These are phyloP conservation scores for Candida loeiensis DNA, from an alignment of 805 yeast species.

Conservation along the genomic window DNA sequence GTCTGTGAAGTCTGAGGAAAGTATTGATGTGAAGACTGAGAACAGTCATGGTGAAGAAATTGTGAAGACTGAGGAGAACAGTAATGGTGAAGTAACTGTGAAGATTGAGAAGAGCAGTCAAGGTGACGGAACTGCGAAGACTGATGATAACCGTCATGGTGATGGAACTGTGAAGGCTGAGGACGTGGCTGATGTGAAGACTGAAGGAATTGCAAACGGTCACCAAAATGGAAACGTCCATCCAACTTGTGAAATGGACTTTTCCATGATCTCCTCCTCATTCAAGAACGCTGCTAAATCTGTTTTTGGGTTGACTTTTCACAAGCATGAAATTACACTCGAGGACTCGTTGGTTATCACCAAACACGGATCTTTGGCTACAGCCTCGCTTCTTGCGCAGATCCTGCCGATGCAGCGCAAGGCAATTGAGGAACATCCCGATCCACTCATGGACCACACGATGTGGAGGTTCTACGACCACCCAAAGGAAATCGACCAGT, in stretches of 20 bases:
- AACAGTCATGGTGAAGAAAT: too few species aligned
- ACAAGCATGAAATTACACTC: constrained; percentile 7
- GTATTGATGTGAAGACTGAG: too few species aligned
- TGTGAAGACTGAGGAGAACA: too few species aligned
- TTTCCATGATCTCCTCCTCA: not conserved
- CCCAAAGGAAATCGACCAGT: constrained; percentile 50
- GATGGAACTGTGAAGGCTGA: too few species aligned
- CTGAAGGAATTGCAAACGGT: too few species aligned
- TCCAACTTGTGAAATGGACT: not conserved
- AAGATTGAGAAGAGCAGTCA: too few species aligned
- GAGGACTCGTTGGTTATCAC: not conserved
- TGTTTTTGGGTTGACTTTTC: constrained; percentile 28
- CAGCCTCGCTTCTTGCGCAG: constrained; percentile 2
- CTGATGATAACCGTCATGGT: too few species aligned
- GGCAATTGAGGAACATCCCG: constrained; percentile 62
- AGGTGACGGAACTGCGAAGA: too few species aligned
- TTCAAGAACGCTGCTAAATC: constrained; percentile 25
- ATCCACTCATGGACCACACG: constrained; percentile 45
- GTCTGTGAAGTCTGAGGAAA: not conserved
- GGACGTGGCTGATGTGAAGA: too few species aligned
- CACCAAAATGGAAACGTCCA: too few species aligned
- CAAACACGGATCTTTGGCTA: constrained; percentile 5
- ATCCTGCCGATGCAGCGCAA: constrained; percentile 51
- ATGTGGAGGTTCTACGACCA: constrained; percentile 74
- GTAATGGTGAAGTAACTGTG: too few species aligned